Evolutionary conservation across 2,329 filamentous ascomycete genomes (phyloP).

Genomic region (Curvularia spicifera): DNA sequence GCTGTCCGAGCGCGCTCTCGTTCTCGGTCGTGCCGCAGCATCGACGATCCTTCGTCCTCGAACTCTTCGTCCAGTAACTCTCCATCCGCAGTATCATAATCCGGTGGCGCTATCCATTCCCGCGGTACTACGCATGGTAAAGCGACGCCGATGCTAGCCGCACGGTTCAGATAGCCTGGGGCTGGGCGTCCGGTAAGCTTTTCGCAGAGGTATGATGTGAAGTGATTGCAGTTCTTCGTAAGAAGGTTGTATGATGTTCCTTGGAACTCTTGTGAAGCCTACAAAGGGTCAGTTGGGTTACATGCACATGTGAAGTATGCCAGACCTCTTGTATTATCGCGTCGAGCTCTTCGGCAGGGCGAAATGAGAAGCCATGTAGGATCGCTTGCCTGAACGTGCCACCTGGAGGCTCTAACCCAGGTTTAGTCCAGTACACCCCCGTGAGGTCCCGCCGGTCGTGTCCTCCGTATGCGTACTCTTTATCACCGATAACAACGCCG

Average conservation of each 20-base stretch:
- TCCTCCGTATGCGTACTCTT: slow-evolving; percentile 85
- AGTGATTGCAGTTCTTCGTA: slow-evolving; percentile 88
- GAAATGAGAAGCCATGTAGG: slow-evolving; percentile 79
- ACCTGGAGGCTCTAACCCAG: slow-evolving; percentile 74
- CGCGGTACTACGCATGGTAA: slow-evolving; percentile 81
- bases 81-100: slow-evolving; percentile 74
- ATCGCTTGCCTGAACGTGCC: slow-evolving; percentile 78
- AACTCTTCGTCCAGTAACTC: slow-evolving; percentile 67
- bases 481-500: slow-evolving; percentile 79
- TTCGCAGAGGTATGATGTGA: slow-evolving; percentile 77
- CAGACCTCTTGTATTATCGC: slow-evolving; percentile 64
- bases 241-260: slow-evolving; percentile 81
- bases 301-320: no score
- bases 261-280: slow-evolving; percentile 73
- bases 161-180: slow-evolving; percentile 80
- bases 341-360: slow-evolving; percentile 72
- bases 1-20: slow-evolving; percentile 34
- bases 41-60: slow-evolving; percentile 64
- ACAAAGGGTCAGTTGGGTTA: slow-evolving; percentile 21
- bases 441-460: slow-evolving; percentile 74
- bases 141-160: slow-evolving; percentile 81
- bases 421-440: slow-evolving; percentile 83
- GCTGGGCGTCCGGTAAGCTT: slow-evolving; percentile 73
- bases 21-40: slow-evolving; percentile 58
- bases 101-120: slow-evolving; percentile 82